Base-by-base conservation (phyloP, 805 yeast genomes). In the Candida morakotiae region DNA sequence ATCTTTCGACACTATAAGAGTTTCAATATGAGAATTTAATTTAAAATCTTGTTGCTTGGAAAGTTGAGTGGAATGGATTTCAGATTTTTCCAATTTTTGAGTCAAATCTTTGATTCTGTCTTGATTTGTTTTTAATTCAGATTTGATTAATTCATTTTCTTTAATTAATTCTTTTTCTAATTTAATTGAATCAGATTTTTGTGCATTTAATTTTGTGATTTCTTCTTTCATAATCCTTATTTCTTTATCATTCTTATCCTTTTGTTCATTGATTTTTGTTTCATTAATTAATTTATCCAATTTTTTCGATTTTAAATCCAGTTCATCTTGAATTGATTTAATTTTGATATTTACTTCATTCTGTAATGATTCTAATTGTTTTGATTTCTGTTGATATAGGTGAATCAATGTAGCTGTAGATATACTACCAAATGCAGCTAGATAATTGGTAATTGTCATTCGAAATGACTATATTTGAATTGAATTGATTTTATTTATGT, bases 11-110 rank as follows among this genome's bases (percentile, higher is more conserved):
- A 51, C 53, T 5, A 48, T 42, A 27, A 51, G 29, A 21, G 37
- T 42, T 27, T 60, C 61, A 31, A 58, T 39, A 27, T 54, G 52
- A 23, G 40, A 26, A 38, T 53, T 57, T 40, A 58, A 47, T 32
- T 55, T 53, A 45, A 49, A 51, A 14, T 53, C 51, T 28, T 48
- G 47, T 16, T 53, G 47, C 24, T 42, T 38, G 26, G 43, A 40
- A 16, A 43, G 19, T 16, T 25, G 8, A 5, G 4, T 9, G 2
- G 7, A 14, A 4, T n/a, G 2, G 2, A 14, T 9, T 24, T 32
- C 20, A 22, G 10, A 10, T 14, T 5, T 3, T 10, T 32, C 22
- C 5, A 23, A 5, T 14, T 11, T 20, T 15, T 9, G 10, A 11
- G 4, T 24, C 9, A 32, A 17, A 17, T 32, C 13, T 6, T 23